Evolutionary conservation across 1,139 yeast species (phyloP), one percentile per base, ranked within the genome.

Genomic region (Saccharomycopsis crataegensis): DNA sequence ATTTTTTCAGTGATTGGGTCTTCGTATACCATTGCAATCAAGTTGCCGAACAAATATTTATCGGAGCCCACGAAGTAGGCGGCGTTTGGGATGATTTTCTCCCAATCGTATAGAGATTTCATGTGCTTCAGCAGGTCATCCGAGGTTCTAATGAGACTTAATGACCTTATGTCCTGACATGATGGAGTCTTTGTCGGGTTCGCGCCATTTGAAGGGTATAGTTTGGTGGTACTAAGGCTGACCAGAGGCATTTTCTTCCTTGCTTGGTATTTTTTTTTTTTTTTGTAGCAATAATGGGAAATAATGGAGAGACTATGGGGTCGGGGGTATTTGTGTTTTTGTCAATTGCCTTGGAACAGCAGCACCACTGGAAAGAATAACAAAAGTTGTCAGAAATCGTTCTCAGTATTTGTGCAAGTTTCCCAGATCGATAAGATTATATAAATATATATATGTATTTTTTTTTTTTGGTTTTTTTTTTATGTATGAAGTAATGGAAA

Each of bases 41-140:
- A 67, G 34, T 74, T 68, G 3, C 83, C 84, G 61, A 83, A 79
- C 17, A 83, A 52, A n/a, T 68, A 64, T 8, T 70, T 70, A 60
- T 84, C 89, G 45, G 65, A 62, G 0, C 85, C 88, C 34, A 71
- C 64, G 61, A 78, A 83, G 58, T 78, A 75, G 0, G 80, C 84
- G 6, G 86, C 80, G 16, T 71, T 65, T 1, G 79, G 73, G 51
- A 80, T 72, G 16, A 80, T 63, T 1, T 67, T 61, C 7, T 67
- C 60, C 74, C 82, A 78, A 53, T 71, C 72, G 16, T 50, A 33
- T 17, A 53, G 42, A 32, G 54, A 43, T 43, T 49, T 51, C 16
- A 43, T 32, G n/a, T 37, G 32, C 43, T 50, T 37, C 55, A 49
- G 48, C 52, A 49, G 49, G 48, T 52, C 55, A 38, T 52, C 55